A percentile compares a stretch with the other conserved stretches of the same genome.
These are phyloP conservation scores for Microstroma glucosiphilum DNA, from an alignment of 1,284 basidiomycete species.

Conservation along the genomic window DNA sequence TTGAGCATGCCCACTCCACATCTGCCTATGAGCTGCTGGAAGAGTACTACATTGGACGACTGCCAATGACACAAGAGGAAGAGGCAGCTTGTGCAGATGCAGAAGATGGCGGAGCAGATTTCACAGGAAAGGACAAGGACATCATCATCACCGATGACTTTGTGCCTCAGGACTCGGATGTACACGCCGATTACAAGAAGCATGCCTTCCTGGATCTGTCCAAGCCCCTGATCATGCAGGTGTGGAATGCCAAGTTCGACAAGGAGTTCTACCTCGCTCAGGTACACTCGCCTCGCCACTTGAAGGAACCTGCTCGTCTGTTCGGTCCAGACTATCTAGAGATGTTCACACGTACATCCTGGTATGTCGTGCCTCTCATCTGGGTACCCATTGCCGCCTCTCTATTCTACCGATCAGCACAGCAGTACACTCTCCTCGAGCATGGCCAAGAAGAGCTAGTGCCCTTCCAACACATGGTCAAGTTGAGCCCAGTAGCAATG, in stretches of 20 bases:
- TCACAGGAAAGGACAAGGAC: conserved; percentile 36
- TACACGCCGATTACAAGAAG: conserved; percentile 58
- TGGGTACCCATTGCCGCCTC: conserved; percentile 85
- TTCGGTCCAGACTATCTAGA: conserved; percentile 80
- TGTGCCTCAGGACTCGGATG: conserved; percentile 41
- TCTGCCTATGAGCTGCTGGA: conserved; percentile 86
- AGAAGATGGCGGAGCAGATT: conserved; percentile 26
- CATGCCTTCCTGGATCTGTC: conserved; percentile 88
- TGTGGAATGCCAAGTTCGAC: conserved; percentile 76
- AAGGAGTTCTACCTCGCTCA: conserved; percentile 95
- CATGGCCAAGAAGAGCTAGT: conserved; percentile 10
- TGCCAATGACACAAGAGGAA: conserved; percentile 29
- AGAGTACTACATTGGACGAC: conserved; percentile 57
- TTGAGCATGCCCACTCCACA: conserved; percentile 87
- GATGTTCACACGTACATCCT: conserved; percentile 77
- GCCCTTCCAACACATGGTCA: conserved; percentile 16
- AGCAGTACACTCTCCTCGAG: conserved; percentile 62
- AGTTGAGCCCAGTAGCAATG: conserved; percentile 21
- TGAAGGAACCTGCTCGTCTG: conserved; percentile 76
- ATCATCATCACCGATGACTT: conserved; percentile 62
- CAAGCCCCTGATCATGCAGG: conserved; percentile 75
- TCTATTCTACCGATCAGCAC: conserved; percentile 70
- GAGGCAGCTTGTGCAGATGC: conserved; percentile 17
- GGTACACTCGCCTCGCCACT: conserved; percentile 86
- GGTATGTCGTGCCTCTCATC: conserved; percentile 87